A percentile compares a stretch with the other conserved stretches of the same genome.
phyloP scores from a whole-genome alignment of 805 yeast species.

The Teunomyces stri region DNA sequence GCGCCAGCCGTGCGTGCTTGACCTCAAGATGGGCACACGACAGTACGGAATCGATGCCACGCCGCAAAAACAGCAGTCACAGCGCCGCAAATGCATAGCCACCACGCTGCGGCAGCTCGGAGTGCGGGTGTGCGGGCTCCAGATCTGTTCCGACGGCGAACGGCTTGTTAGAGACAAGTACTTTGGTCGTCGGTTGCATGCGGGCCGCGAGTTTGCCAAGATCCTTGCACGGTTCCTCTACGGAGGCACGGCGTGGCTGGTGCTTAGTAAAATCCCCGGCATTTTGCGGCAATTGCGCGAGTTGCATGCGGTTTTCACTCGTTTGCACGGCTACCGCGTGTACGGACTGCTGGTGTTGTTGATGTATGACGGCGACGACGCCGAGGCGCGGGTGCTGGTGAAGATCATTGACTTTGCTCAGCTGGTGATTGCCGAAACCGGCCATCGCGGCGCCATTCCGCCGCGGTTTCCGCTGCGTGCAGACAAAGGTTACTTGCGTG shows the following conservation, averaged over 20 bases:
- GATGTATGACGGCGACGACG: conserved; percentile 74
- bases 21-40: conserved; percentile 96
- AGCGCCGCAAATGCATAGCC: conserved; percentile 70
- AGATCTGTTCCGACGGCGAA: conserved; percentile 26
- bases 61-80: conserved; percentile 68
- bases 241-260: conserved; percentile 65
- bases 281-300: conserved; percentile 60
- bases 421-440: conserved; percentile 67
- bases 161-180: conserved; percentile 76
- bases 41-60: conserved; percentile 96
- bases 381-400: conserved; percentile 34
- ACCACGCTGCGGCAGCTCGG: conserved; percentile 86
- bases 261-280: conserved; percentile 63
- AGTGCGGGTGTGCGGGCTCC: conserved; percentile 93
- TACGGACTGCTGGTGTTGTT: conserved; percentile 88
- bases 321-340: conserved; percentile 73
- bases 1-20: conserved; percentile 85
- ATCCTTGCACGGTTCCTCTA: conserved; percentile 75
- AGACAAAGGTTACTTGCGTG: conserved; percentile 84
- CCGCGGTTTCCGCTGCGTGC: conserved; percentile 63
- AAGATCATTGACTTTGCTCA: conserved; percentile 95
- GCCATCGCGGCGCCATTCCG: conserved; percentile 51
- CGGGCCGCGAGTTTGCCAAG: conserved; percentile 75
- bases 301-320: conserved; percentile 51
- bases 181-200: conserved; percentile 75